These are phyloP conservation scores for Suillus luteus DNA, from an alignment of 768 basidiomycete genomes.

Conservation along the genomic window DNA sequence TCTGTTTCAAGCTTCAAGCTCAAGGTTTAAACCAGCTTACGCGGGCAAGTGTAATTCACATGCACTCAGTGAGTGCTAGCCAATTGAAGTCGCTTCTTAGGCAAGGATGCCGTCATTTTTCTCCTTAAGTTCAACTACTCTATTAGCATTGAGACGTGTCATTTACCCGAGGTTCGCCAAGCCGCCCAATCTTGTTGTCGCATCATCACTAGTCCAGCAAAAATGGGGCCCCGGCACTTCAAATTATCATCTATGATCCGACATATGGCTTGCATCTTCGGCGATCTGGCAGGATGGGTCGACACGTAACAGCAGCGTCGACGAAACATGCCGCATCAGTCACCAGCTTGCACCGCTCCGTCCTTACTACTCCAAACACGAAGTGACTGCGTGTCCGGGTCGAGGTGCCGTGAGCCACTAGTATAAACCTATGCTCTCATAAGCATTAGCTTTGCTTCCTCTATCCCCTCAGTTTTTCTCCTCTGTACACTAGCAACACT, in stretches of 20 bases:
- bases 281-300: background rate
- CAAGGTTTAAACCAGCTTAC: background rate
- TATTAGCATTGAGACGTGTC: background rate
- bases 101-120: background rate
- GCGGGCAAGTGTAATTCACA: background rate
- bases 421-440: conserved; percentile 27
- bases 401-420: conserved; percentile 20
- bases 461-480: conserved; percentile 10
- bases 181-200: background rate
- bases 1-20: background rate
- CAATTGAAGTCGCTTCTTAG: background rate
- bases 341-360: conserved; percentile 4
- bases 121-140: background rate
- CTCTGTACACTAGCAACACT: conserved; percentile 12
- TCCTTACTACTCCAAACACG: conserved; percentile 25
- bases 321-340: conserved; percentile 4
- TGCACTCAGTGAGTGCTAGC: background rate
- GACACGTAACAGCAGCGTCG: conserved; percentile 1
- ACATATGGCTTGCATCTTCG: background rate
- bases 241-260: background rate
- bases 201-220: conserved; percentile 2
- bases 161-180: conserved; percentile 3
- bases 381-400: conserved; percentile 33
- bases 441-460: conserved; percentile 25
- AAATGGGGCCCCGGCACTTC: background rate